phyloP scores from a whole-genome alignment of 495 filamentous ascomycete species.

The Diplogelasinospora grovesii region DNA sequence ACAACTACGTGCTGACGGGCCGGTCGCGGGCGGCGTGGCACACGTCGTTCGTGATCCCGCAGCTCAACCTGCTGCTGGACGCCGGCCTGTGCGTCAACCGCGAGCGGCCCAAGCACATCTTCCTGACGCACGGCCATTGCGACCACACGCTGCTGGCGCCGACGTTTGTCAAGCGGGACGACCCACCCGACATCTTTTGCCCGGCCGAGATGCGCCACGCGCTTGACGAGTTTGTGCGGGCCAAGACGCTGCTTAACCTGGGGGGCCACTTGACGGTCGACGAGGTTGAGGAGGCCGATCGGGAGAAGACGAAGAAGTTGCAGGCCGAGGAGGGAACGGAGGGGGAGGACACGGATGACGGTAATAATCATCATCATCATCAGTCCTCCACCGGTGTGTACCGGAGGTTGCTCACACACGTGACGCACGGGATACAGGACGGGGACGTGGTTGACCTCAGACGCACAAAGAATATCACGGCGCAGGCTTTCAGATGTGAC shows the following conservation, averaged over 20 bases:
- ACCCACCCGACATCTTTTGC: constrained; percentile 30
- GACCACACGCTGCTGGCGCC: constrained; percentile 31
- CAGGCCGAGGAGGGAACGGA: too few relatives aligned
- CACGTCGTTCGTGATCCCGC: constrained; percentile 35
- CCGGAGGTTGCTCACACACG: constrained; percentile 18
- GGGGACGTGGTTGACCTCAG: constrained; percentile 20
- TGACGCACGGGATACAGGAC: constrained; percentile 16
- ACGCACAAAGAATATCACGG: constrained; percentile 18
- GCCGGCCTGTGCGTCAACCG: constrained; percentile 30
- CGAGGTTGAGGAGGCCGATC: not conserved
- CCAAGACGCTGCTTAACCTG: constrained; percentile 22
- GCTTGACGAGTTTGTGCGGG: constrained; percentile 22
- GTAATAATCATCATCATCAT: not conserved
- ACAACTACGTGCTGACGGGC: constrained; percentile 28
- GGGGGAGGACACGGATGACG: not conserved
- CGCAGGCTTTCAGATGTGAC: constrained; percentile 27
- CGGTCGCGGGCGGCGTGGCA: constrained; percentile 36
- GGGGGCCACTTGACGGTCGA: constrained; percentile 15
- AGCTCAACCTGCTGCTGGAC: constrained; percentile 34
- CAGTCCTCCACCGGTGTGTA: not conserved
- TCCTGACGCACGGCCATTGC: constrained; percentile 36
- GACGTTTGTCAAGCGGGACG: constrained; percentile 23
- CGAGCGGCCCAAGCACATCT: constrained; percentile 34
- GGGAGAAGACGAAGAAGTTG: not conserved
- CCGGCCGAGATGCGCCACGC: constrained; percentile 23